These are phyloP conservation scores for Przewalskia tangutica DNA, from an alignment of 257 asterid genomes.

Conservation along the genomic window DNA sequence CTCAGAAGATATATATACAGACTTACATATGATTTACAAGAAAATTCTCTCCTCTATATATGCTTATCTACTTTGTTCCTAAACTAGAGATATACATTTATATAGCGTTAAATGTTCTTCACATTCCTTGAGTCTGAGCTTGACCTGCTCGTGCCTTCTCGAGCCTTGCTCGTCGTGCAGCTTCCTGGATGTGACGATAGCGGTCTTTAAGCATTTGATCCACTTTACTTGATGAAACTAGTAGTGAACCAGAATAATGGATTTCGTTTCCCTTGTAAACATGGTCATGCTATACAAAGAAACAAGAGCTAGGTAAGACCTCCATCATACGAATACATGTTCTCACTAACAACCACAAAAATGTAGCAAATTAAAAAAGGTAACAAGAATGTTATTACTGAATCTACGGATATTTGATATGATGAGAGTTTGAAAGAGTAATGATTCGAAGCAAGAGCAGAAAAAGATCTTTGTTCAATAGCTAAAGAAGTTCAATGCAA, in stretches of 20 bases:
- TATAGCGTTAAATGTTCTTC: slow-evolving; percentile 9
- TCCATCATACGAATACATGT: neutral
- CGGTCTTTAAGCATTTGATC: slow-evolving; percentile 82
- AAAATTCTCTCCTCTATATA: neutral
- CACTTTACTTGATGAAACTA: slow-evolving; percentile 46
- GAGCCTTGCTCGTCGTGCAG: slow-evolving; percentile 52
- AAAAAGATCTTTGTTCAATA: neutral
- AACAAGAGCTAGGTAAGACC: neutral
- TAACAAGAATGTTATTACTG: neutral
- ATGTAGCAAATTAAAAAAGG: neutral
- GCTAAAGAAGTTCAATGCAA: neutral
- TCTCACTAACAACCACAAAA: neutral
- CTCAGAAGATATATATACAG: neutral
- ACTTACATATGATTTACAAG: neutral
- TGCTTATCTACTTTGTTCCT: slow-evolving; percentile 5
- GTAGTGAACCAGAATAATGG: slow-evolving; percentile 66
- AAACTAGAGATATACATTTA: slow-evolving; percentile 8
- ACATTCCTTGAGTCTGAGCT: slow-evolving; percentile 26
- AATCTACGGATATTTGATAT: neutral
- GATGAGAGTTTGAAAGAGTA: neutral
- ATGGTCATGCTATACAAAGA: slow-evolving; percentile 18
- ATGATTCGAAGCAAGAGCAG: neutral
- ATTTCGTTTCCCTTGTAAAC: slow-evolving; percentile 34
- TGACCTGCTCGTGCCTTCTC: slow-evolving; percentile 36
- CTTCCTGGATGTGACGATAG: slow-evolving; percentile 66